phyloP scores from a whole-genome alignment of 768 basidiomycete species.

The Daedaleopsis nitida region DNA sequence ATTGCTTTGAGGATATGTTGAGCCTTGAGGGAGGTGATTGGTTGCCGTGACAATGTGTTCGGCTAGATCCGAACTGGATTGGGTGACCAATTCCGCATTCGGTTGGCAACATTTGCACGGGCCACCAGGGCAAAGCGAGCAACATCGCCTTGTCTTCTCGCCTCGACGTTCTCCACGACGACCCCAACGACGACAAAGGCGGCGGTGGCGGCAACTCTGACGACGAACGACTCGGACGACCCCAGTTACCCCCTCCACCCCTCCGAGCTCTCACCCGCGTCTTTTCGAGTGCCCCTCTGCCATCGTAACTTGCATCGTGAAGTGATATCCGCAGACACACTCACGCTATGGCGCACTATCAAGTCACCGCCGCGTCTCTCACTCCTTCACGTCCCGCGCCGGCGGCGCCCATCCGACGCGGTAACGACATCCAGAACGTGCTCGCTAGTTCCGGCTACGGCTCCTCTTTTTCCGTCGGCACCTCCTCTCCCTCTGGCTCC shows the following conservation, averaged over 20 bases:
- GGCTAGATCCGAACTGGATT: conserved; percentile 19
- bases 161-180: conserved; percentile 14
- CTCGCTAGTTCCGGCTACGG: conserved; percentile 61
- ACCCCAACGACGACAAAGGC: conserved; percentile 2
- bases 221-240: conserved; percentile 2
- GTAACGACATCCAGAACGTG: conserved; percentile 42
- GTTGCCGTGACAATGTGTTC: conserved; percentile 24
- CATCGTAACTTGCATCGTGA: conserved; percentile 1
- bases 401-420: conserved; percentile 59
- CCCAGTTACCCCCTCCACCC: background rate
- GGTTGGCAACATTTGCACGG: conserved; percentile 11
- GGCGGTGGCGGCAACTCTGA: background rate
- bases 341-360: conserved; percentile 48
- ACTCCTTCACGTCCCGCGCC: conserved; percentile 82
- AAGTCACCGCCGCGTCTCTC: conserved; percentile 56
- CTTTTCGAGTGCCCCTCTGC: background rate
- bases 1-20: background rate
- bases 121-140: conserved; percentile 14
- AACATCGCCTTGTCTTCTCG: background rate
- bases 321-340: background rate
- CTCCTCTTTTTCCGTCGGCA: conserved; percentile 53
- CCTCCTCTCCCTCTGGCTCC: conserved; percentile 52
- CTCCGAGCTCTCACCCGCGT: background rate
- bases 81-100: conserved; percentile 7
- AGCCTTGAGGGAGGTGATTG: background rate